phyloP scores from a whole-genome alignment of 768 basidiomycete genomes.

The Wakefieldia striispora region DNA sequence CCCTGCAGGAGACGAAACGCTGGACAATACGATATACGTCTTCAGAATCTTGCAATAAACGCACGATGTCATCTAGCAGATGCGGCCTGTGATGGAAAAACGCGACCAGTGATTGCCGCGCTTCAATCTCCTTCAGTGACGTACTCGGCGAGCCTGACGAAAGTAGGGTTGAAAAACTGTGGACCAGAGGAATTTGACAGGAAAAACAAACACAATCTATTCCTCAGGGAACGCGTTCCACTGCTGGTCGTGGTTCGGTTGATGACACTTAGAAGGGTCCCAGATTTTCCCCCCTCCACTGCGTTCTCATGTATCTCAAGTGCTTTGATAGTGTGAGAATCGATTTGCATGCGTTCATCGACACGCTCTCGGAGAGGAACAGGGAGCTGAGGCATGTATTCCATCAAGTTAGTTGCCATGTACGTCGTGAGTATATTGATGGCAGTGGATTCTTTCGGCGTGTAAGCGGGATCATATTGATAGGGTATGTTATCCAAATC shows the following conservation, averaged over 20 bases:
- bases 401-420: slow-evolving; percentile 66
- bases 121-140: slow-evolving; percentile 65
- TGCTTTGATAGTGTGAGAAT: slow-evolving; percentile 85
- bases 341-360: slow-evolving; percentile 77
- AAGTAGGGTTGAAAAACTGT: slow-evolving; percentile 13
- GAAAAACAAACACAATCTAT: slow-evolving; percentile 69
- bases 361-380: slow-evolving; percentile 55
- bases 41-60: slow-evolving; percentile 54
- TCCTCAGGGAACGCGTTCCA: slow-evolving; percentile 69
- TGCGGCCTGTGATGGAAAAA: slow-evolving; percentile 62
- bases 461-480: slow-evolving; percentile 11
- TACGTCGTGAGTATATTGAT: slow-evolving; percentile 62
- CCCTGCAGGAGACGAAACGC: slow-evolving; percentile 67
- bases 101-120: slow-evolving; percentile 74
- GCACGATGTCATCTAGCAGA: slow-evolving; percentile 62
- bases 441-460: slow-evolving; percentile 50
- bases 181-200: background rate
- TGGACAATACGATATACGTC: slow-evolving; percentile 78
- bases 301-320: slow-evolving; percentile 79
- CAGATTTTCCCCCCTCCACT: slow-evolving; percentile 68
- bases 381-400: slow-evolving; percentile 69
- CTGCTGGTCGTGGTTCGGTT: slow-evolving; percentile 77
- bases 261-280: slow-evolving; percentile 71
- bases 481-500: background rate
- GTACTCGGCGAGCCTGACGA: slow-evolving; percentile 79